Evolutionary conservation across 371 early-diverging fungal genomes (phyloP).

Genomic region (Mycotypha africana): DNA sequence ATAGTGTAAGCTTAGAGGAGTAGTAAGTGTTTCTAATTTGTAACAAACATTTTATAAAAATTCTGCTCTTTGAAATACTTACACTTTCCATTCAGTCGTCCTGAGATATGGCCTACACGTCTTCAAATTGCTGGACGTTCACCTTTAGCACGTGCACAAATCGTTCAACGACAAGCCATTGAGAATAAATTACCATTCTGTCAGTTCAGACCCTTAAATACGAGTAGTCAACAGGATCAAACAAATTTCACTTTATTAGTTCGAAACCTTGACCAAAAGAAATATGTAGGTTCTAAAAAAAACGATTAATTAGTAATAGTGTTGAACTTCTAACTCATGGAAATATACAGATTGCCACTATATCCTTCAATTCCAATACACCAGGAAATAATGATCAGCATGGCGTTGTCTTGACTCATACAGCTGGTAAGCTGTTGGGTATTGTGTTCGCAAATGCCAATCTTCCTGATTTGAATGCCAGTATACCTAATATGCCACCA

Average conservation of each 20-base stretch:
- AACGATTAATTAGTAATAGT: background rate
- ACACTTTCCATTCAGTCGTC: conserved; percentile 14
- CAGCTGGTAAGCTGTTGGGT: conserved; percentile 44
- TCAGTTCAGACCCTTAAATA: conserved; percentile 42
- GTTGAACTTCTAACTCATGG: no score
- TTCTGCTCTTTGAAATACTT: no score
- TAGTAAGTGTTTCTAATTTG: conserved; percentile 35
- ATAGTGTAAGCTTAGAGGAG: conserved; percentile 35
- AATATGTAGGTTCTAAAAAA: conserved; percentile 32
- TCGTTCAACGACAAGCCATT: conserved; percentile 39
- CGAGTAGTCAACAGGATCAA: conserved; percentile 42
- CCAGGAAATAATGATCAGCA: conserved; percentile 22
- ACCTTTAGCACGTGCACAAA: conserved; percentile 36
- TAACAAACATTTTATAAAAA: background rate
- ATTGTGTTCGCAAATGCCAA: conserved; percentile 46
- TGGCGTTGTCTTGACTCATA: conserved; percentile 45
- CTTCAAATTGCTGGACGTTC: conserved; percentile 45
- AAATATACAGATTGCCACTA: conserved; percentile 38
- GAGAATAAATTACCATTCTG: conserved; percentile 48
- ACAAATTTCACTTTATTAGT: conserved; percentile 40
- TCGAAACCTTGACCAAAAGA: conserved; percentile 47
- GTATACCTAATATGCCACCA: conserved; percentile 8
- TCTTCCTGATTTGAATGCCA: conserved; percentile 39
- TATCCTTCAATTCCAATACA: conserved; percentile 30
- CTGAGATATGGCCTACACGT: conserved; percentile 49